A percentile compares a stretch with the other conserved stretches of the same genome.
phyloP scores from a whole-genome alignment of 164 flowering plant genomes.

The Kalanchoe fedtschenkoi region DNA sequence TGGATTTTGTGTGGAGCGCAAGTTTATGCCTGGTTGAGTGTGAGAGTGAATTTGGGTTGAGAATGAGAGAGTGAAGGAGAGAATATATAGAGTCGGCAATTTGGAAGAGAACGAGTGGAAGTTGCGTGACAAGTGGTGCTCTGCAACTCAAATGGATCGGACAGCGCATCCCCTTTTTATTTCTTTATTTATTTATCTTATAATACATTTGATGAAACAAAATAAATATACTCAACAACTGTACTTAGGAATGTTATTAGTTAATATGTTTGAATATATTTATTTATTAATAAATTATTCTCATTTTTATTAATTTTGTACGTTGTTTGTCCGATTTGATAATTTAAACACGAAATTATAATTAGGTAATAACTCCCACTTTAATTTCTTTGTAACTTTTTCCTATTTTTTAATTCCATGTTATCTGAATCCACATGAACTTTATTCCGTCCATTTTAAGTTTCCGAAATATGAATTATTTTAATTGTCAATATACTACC shows the following conservation, averaged over 20 bases:
- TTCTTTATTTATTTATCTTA: background rate
- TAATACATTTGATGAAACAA: background rate
- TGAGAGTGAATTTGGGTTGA: background rate
- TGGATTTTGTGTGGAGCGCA: background rate
- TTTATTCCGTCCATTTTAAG: too few relatives aligned
- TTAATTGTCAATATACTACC: too few relatives aligned
- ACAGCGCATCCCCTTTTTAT: background rate
- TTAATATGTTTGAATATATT: background rate
- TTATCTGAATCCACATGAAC: too few relatives aligned
- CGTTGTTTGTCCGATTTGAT: too few relatives aligned
- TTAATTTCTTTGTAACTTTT: too few relatives aligned
- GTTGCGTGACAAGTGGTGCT: conserved; percentile 35
- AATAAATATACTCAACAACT: background rate
- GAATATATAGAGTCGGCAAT: background rate
- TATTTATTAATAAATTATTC: background rate
- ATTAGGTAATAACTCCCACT: too few relatives aligned
- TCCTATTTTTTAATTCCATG: too few relatives aligned
- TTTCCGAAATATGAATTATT: too few relatives aligned
- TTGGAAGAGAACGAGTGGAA: conserved; percentile 12
- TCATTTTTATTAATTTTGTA: background rate
- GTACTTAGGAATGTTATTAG: too few relatives aligned
- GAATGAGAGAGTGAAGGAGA: background rate
- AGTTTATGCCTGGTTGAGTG: background rate
- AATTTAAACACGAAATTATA: too few relatives aligned
- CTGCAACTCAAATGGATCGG: conserved; percentile 6